phyloP scores from a whole-genome alignment of 768 basidiomycete genomes.

The Boletus speciosus region DNA sequence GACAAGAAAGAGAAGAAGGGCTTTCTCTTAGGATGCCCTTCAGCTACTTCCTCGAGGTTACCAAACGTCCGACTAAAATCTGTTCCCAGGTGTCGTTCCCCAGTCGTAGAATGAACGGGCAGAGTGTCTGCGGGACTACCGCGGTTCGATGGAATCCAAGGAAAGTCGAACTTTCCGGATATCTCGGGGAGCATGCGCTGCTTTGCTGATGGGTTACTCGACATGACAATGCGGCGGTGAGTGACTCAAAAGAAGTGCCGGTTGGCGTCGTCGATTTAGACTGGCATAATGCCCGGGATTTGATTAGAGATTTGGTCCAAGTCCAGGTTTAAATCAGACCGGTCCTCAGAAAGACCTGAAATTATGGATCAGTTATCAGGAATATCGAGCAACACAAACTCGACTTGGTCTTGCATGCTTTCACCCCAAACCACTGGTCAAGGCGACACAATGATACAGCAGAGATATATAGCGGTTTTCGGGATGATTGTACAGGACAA shows the following conservation, averaged over 20 bases:
- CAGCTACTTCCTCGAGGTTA: conserved; percentile 9
- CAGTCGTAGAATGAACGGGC: neutral
- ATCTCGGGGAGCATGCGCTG: conserved; percentile 3
- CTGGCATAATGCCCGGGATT: neutral
- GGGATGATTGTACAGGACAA: conserved; percentile 21
- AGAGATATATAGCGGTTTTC: conserved; percentile 17
- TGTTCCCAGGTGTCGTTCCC: neutral
- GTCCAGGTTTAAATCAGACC: conserved; percentile 18
- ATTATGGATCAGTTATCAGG: neutral
- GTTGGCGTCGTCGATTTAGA: neutral
- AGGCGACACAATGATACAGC: conserved; percentile 7
- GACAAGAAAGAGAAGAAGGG: conserved; percentile 16
- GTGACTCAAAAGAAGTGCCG: neutral
- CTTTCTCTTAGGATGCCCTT: conserved; percentile 5
- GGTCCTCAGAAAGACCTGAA: conserved; percentile 3
- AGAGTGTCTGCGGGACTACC: neutral
- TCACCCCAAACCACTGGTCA: neutral
- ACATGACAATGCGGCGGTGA: conserved; percentile 7
- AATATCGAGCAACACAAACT: neutral
- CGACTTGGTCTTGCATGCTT: conserved; percentile 4
- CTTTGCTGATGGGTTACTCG: conserved; percentile 3
- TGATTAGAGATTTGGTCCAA: neutral
- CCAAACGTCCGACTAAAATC: conserved; percentile 1
- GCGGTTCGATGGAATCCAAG: neutral
- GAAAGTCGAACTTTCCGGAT: neutral